Percentiles rank a stretch among this genome's conserved stretches.
phyloP scores from a whole-genome alignment of 345 rosid species.

The Gossypium ekmanianum region DNA sequence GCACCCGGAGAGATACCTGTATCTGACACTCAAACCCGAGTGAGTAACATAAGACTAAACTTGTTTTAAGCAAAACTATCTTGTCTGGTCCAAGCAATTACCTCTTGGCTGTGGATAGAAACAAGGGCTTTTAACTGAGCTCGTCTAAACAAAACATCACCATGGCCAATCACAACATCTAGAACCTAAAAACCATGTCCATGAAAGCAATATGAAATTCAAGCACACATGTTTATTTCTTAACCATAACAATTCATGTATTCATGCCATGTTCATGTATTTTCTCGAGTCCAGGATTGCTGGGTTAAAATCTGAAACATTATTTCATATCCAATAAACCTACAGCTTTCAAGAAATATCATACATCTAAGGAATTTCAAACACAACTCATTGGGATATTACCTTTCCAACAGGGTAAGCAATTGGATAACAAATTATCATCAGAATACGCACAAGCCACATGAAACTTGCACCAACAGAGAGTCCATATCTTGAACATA shows the following conservation, averaged over 20 bases:
- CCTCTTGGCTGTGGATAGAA: constrained; percentile 80
- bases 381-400: constrained; percentile 1
- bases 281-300: not conserved
- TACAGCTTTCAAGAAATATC: not conserved
- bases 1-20: no score
- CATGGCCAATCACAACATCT: constrained; percentile 69
- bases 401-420: constrained; percentile 95
- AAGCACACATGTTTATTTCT: not conserved
- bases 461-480: constrained; percentile 90
- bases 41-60: not conserved
- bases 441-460: constrained; percentile 82
- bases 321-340: not conserved
- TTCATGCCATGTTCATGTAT: not conserved
- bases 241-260: not conserved
- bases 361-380: not conserved
- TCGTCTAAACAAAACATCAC: constrained; percentile 65
- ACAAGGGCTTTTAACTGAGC: constrained; percentile 86
- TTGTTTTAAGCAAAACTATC: constrained; percentile 15
- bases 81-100: constrained; percentile 23
- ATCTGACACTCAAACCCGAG: not conserved
- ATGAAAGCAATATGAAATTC: not conserved
- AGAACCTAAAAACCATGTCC: constrained; percentile 42
- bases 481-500: constrained; percentile 88
- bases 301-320: not conserved
- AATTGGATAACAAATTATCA: constrained; percentile 82